Evolutionary conservation across 1,139 yeast species (phyloP).

Genomic region (Scheffersomyces titani): DNA sequence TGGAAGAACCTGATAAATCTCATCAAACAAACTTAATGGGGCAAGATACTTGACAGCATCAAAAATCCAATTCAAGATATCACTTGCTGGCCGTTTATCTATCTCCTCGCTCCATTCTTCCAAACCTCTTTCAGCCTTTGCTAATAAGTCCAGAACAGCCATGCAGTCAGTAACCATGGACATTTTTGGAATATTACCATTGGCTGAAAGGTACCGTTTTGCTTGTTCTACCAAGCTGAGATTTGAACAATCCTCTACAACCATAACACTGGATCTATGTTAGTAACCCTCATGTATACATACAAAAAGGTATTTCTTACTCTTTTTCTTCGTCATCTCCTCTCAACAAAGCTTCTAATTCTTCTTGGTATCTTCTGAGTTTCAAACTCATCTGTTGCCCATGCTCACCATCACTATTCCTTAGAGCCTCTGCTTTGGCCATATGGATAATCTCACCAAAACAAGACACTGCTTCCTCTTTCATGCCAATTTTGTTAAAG

Average conservation of each 20-base stretch:
- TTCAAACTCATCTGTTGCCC: too few species aligned
- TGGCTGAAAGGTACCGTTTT: slow-evolving; percentile 11
- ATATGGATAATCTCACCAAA: slow-evolving; percentile 14
- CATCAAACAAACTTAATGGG: slow-evolving; percentile 23
- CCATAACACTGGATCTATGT: neutral
- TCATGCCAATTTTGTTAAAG: slow-evolving; percentile 18
- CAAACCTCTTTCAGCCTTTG: neutral
- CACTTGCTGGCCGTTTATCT: neutral
- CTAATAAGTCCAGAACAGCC: slow-evolving; percentile 1
- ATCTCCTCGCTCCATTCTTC: neutral
- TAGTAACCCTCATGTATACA: neutral
- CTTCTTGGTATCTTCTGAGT: neutral
- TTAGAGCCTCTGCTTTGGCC: slow-evolving; percentile 6
- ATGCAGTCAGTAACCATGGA: slow-evolving; percentile 9
- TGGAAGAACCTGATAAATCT: neutral
- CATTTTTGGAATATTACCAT: slow-evolving; percentile 3
- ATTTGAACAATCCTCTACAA: neutral
- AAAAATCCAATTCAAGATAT: slow-evolving; percentile 10
- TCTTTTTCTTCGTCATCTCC: neutral
- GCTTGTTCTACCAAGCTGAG: slow-evolving; percentile 16
- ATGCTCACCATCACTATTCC: neutral
- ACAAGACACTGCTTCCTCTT: slow-evolving; percentile 8
- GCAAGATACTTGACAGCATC: slow-evolving; percentile 18
- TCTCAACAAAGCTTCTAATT: neutral
- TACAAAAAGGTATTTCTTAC: slow-evolving; percentile 1